These are phyloP conservation scores for Exophiala xenobiotica DNA, from an alignment of 2,329 filamentous ascomycete genomes.

Conservation along the genomic window DNA sequence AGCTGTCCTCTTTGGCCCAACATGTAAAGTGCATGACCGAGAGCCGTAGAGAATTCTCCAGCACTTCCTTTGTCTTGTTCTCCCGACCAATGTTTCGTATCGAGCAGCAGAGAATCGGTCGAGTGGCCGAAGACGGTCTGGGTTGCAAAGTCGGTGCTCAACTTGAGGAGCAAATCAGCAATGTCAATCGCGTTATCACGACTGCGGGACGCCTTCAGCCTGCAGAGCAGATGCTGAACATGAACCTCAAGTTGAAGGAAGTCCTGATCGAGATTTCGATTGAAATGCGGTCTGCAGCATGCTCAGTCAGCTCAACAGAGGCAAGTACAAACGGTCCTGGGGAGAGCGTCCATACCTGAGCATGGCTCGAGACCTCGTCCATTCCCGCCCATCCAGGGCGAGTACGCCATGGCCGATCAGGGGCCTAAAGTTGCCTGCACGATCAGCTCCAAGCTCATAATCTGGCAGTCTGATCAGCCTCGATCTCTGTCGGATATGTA, in stretches of 20 bases:
- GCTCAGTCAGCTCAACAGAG: not conserved
- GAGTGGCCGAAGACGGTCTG: conserved; percentile 65
- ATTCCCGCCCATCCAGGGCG: conserved; percentile 9
- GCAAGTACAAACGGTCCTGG: not conserved
- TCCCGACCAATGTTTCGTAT: conserved; percentile 4
- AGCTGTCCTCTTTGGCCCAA: conserved; percentile 35
- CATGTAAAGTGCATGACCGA: conserved; percentile 32
- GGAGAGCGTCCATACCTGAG: conserved; percentile 7
- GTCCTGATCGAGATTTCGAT: conserved; percentile 10
- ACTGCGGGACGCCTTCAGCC: conserved; percentile 49
- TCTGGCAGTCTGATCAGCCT: conserved; percentile 2
- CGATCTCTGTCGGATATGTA: not conserved
- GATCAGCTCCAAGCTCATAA: conserved; percentile 7
- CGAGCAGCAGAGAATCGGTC: conserved; percentile 45
- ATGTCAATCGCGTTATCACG: conserved; percentile 58
- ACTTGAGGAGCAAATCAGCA: conserved; percentile 61
- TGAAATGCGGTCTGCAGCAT: conserved; percentile 14
- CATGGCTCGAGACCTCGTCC: conserved; percentile 12
- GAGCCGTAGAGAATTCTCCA: conserved; percentile 14
- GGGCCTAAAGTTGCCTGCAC: not conserved
- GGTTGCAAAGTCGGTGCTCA: conserved; percentile 66
- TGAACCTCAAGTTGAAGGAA: conserved; percentile 6
- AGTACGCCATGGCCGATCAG: conserved; percentile 13
- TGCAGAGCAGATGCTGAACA: conserved; percentile 53
- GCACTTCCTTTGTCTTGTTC: conserved; percentile 5